Conservation (phyloP, 2,329 filamentous ascomycete species). For the Fusarium xyrophilum region DNA sequence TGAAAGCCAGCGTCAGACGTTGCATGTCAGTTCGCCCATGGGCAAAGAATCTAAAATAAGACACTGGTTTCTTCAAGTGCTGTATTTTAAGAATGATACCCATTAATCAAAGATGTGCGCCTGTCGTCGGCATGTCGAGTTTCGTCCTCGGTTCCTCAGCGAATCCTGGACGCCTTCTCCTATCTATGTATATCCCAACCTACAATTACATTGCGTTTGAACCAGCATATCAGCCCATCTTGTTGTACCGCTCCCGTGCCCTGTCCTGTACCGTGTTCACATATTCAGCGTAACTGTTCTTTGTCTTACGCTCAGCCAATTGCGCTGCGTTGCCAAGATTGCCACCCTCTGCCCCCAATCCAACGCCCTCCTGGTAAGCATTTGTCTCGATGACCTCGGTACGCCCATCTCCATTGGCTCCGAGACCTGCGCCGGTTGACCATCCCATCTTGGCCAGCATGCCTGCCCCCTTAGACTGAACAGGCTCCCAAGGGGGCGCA, state of each 20-base stretch:
- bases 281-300: constrained; percentile 66
- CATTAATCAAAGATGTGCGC: constrained; percentile 1
- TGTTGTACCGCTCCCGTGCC: constrained; percentile 70
- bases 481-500: constrained; percentile 40
- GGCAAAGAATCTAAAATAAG: neutral
- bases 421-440: constrained; percentile 69
- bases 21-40: neutral
- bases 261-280: constrained; percentile 69
- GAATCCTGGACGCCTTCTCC: constrained; percentile 5
- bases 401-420: constrained; percentile 66
- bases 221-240: constrained; percentile 48
- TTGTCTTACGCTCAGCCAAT: constrained; percentile 68
- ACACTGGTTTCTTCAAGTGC: neutral
- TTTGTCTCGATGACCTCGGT: constrained; percentile 69
- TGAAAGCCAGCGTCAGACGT: neutral
- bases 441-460: constrained; percentile 78
- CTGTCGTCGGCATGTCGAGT: neutral
- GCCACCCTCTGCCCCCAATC: constrained; percentile 72
- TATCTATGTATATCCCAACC: constrained; percentile 1
- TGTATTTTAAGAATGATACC: constrained; percentile 21
- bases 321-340: constrained; percentile 72
- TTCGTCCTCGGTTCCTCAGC: neutral
- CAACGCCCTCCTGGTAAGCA: constrained; percentile 72
- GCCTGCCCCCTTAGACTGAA: constrained; percentile 68
- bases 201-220: neutral